Conservation (phyloP, 2,329 filamentous ascomycete genomes). For the Ophiosphaerella herpotricha region DNA sequence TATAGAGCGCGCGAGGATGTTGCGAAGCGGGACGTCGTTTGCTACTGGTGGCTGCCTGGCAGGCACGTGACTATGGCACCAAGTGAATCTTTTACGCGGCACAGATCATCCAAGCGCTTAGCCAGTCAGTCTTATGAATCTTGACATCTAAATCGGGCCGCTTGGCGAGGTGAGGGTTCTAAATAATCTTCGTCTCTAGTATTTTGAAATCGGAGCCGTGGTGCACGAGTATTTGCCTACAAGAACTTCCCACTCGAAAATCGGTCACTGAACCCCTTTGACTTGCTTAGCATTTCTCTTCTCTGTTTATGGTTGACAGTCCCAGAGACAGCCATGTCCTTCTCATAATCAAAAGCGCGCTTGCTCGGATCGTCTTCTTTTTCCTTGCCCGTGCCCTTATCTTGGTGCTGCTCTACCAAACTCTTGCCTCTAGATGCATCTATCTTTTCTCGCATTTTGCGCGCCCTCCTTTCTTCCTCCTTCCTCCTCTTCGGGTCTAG, state of each 20-base stretch:
- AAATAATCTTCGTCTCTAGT: no score
- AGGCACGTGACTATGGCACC: no score
- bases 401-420: constrained; percentile 53
- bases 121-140: no score
- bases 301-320: constrained; percentile 74
- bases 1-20: no score
- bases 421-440: constrained; percentile 51
- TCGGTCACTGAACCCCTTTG: constrained; percentile 78
- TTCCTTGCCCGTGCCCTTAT: constrained; percentile 60
- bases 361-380: constrained; percentile 88
- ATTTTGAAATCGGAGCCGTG: no score
- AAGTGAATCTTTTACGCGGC: no score
- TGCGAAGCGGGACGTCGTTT: no score
- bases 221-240: constrained; percentile 25
- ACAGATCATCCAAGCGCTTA: no score
- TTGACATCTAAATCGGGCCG: no score
- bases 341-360: constrained; percentile 86
- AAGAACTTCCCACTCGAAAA: constrained; percentile 75
- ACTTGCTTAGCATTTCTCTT: constrained; percentile 77
- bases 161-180: no score
- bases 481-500: constrained; percentile 41
- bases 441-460: constrained; percentile 62
- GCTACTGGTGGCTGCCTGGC: no score
- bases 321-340: constrained; percentile 82
- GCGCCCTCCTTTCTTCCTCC: constrained; percentile 52